phyloP scores from a whole-genome alignment of 1,284 basidiomycete genomes.

The Ganoderma multipileum region DNA sequence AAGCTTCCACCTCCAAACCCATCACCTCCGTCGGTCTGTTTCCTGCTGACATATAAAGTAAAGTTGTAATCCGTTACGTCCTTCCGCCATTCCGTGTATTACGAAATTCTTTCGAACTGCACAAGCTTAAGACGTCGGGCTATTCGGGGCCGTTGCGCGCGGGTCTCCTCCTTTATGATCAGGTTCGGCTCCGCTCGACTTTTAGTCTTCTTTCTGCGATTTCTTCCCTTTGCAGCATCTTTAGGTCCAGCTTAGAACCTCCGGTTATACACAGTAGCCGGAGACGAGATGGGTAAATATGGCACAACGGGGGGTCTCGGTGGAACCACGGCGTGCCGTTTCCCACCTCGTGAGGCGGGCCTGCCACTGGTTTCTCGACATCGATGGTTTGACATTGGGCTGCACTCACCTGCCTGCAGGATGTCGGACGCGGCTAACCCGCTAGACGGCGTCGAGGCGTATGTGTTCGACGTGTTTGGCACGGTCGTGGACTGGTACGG shows the following conservation, averaged over 20 bases:
- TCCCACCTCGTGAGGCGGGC: constrained; percentile 3
- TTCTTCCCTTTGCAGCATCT: not conserved
- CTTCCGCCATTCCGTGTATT: constrained; percentile 19
- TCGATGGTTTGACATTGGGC: no score
- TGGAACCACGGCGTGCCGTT: not conserved
- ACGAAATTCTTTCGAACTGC: constrained; percentile 24
- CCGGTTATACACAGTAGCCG: not conserved
- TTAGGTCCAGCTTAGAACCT: not conserved
- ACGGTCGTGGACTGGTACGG: constrained; percentile 69
- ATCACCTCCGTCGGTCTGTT: not conserved
- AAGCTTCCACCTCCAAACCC: not conserved
- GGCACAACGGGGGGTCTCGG: not conserved
- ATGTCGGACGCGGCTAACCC: constrained; percentile 6
- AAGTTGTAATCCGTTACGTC: constrained; percentile 28
- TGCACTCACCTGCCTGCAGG: no score
- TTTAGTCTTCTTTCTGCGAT: not conserved
- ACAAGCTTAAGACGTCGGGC: no score
- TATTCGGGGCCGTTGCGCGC: no score
- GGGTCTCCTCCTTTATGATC: constrained; percentile 3
- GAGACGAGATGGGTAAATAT: constrained; percentile 3
- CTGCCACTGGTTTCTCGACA: not conserved
- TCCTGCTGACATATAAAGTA: constrained; percentile 29
- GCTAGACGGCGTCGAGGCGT: constrained; percentile 51
- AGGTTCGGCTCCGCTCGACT: not conserved
- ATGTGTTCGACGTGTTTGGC: constrained; percentile 71